A percentile compares a stretch with the other conserved stretches of the same genome.
Conservation (phyloP, 371 early-diverging fungal species). For the Parasitella parasitica region DNA sequence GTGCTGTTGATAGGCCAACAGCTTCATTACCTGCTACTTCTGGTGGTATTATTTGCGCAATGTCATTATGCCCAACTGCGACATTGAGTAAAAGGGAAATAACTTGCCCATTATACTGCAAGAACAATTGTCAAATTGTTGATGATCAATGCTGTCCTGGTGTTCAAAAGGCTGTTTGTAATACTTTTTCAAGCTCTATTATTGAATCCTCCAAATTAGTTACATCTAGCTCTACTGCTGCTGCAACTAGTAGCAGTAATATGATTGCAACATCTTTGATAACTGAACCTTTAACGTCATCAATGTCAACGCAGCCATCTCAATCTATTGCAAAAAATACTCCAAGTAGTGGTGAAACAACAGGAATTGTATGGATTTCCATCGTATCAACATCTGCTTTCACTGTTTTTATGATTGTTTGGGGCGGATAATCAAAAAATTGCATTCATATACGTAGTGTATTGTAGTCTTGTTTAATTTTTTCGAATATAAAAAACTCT, state of each 20-base stretch:
- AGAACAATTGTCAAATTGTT: constrained; percentile 9
- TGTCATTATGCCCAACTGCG: constrained; percentile 16
- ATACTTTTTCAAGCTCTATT: background rate
- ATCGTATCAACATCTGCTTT: background rate
- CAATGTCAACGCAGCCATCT: background rate
- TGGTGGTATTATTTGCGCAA: constrained; percentile 14
- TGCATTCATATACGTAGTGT: no score
- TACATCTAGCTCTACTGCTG: background rate
- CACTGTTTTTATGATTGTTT: background rate
- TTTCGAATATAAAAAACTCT: no score
- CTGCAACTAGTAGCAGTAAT: background rate
- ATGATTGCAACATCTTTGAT: background rate
- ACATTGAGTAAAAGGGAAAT: background rate
- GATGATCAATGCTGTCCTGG: constrained; percentile 29
- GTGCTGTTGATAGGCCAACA: background rate
- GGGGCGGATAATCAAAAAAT: background rate
- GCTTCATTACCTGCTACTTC: background rate
- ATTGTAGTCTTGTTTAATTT: no score
- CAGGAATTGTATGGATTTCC: background rate
- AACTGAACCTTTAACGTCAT: background rate
- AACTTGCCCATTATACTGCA: constrained; percentile 13
- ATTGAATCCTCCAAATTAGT: background rate
- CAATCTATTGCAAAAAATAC: background rate
- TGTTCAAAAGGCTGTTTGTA: constrained; percentile 17
- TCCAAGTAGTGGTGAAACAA: background rate